These are phyloP conservation scores for Striga hermonthica DNA, from an alignment of 305 asterid species.

Conservation along the genomic window DNA sequence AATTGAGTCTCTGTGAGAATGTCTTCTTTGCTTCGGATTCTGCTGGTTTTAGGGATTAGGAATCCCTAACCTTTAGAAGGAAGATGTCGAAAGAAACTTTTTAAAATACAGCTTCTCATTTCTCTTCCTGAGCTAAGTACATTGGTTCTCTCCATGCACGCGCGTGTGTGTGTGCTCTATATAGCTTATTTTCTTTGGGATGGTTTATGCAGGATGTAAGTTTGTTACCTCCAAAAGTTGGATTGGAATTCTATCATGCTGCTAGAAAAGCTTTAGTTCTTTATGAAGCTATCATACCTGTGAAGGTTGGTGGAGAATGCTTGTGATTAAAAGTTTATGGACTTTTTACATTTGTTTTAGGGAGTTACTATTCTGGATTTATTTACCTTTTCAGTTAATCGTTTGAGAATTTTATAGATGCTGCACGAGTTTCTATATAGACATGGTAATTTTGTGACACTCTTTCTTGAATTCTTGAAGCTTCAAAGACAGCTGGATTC, in stretches of 20 bases:
- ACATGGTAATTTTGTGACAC: conserved; percentile 27
- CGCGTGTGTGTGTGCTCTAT: neutral
- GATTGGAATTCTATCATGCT: conserved; percentile 74
- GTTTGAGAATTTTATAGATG: conserved; percentile 3
- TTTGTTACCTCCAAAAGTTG: conserved; percentile 80
- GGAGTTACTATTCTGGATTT: conserved; percentile 23
- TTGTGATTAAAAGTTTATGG: conserved; percentile 10
- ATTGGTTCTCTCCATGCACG: neutral
- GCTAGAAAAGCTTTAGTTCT: conserved; percentile 82
- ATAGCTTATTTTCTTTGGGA: conserved; percentile 9
- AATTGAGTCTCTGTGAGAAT: neutral
- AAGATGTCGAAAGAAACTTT: too few species aligned
- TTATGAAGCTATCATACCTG: conserved; percentile 86
- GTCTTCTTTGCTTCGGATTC: too few species aligned
- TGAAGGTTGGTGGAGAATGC: conserved; percentile 63
- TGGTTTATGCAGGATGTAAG: conserved; percentile 69
- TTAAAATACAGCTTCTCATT: too few species aligned
- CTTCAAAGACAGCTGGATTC: conserved; percentile 85
- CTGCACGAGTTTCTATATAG: conserved; percentile 10
- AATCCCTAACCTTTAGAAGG: too few species aligned
- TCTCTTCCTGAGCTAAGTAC: neutral
- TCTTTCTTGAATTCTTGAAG: conserved; percentile 50
- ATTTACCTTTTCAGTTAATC: conserved; percentile 8
- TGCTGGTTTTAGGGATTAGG: too few species aligned
- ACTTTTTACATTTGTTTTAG: conserved; percentile 2